These are phyloP conservation scores for Colletotrichum chrysophilum DNA, from an alignment of 2,329 filamentous ascomycete species.

Conservation along the genomic window DNA sequence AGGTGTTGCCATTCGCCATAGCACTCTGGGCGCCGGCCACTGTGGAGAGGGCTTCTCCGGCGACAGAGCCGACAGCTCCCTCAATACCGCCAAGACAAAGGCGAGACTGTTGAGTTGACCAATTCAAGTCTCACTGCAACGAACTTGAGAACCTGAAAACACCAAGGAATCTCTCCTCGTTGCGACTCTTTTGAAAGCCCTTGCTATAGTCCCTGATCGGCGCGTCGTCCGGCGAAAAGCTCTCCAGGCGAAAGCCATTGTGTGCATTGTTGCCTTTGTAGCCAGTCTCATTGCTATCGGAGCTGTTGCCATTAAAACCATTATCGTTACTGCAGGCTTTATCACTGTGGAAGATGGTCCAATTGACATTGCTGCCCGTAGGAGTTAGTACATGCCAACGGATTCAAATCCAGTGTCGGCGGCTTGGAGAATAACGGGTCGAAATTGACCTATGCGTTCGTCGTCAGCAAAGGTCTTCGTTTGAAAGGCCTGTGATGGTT, in stretches of 20 bases:
- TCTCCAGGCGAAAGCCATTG: neutral
- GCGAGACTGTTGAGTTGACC: neutral
- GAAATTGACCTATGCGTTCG: slow-evolving; percentile 27
- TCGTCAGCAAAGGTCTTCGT: neutral
- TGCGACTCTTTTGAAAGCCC: neutral
- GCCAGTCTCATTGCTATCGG: neutral
- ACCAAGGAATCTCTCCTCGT: neutral
- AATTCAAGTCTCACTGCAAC: neutral
- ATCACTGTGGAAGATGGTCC: slow-evolving; percentile 5
- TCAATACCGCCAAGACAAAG: neutral
- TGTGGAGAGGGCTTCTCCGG: neutral
- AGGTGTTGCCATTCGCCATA: neutral
- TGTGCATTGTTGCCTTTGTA: neutral
- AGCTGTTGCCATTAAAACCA: neutral
- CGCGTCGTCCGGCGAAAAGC: neutral
- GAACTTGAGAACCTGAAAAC: neutral
- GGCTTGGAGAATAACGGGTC: slow-evolving; percentile 29
- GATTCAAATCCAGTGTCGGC: slow-evolving; percentile 5
- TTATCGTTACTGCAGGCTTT: slow-evolving; percentile 24
- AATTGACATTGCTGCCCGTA: slow-evolving; percentile 12
- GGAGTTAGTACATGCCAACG: slow-evolving; percentile 31
- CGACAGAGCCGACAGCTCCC: neutral
- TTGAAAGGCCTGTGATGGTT: neutral
- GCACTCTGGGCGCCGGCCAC: neutral
- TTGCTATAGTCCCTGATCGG: neutral